Conservation (phyloP, 768 basidiomycete genomes). For the Rhizopogon rudus region DNA sequence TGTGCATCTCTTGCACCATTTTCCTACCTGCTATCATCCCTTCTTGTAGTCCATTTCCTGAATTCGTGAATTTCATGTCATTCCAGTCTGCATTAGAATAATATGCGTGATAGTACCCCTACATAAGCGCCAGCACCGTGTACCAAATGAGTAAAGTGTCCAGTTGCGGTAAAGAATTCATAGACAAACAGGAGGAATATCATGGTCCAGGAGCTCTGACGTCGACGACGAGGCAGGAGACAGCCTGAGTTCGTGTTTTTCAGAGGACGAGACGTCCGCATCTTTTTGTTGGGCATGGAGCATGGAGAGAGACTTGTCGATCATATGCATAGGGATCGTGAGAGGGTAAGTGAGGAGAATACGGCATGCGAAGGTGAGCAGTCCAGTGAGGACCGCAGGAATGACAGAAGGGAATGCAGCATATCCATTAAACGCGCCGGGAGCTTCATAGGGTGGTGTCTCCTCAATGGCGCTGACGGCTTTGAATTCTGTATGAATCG, state of each 20-base stretch:
- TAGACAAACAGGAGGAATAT: constrained; percentile 44
- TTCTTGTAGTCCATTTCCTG: neutral
- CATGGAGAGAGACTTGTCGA: constrained; percentile 31
- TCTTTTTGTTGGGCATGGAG: constrained; percentile 26
- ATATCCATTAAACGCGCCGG: constrained; percentile 14
- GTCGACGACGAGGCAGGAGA: constrained; percentile 20
- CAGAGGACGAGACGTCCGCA: constrained; percentile 20
- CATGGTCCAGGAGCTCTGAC: constrained; percentile 25
- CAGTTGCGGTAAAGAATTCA: constrained; percentile 35
- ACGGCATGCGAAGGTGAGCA: constrained; percentile 46
- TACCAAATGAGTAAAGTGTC: constrained; percentile 39
- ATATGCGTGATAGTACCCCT: constrained; percentile 37
- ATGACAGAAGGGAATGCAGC: constrained; percentile 24
- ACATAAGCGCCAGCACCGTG: constrained; percentile 43
- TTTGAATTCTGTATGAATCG: constrained; percentile 13
- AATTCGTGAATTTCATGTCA: constrained; percentile 13
- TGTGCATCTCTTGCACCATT: neutral
- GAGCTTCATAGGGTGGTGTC: constrained; percentile 19
- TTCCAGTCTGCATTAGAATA: constrained; percentile 29
- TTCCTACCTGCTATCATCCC: neutral
- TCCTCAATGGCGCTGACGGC: constrained; percentile 5
- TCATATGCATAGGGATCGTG: constrained; percentile 39
- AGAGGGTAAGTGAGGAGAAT: constrained; percentile 47
- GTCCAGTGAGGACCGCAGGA: constrained; percentile 24
- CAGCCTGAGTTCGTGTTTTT: constrained; percentile 25